Evolutionary conservation across 345 rosid species (phyloP), one percentile per base, ranked within the genome.

Genomic region (Excoecaria cochinchinensis): DNA sequence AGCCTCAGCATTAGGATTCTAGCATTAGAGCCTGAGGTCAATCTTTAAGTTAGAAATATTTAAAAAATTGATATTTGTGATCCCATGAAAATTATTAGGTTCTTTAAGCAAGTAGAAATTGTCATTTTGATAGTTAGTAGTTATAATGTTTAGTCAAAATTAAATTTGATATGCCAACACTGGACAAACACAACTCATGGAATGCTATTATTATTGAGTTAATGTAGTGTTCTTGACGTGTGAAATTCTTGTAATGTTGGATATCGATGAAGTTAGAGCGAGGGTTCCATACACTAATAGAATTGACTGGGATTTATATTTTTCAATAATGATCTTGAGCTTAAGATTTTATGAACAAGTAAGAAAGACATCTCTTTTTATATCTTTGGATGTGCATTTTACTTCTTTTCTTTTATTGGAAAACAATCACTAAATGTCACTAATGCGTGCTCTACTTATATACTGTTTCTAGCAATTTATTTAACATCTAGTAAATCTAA

Each of bases 321-420:
- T 8, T 56, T 71, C 36, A 14, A 25, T 71, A 39, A 53, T 75
- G 46, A 67, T 39, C 25, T 39, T 53, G 71, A 66, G 67, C 16
- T 39, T 40, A 36, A 25, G 42, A 66, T 75, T 53, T 55, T 62
- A 67, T 36, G 55, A 38, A 39, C 53, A 17, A 58, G 60, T 25
- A 22, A 13, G 67, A 40, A 40, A 55, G 51, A 17, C 52, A 71
- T n/a, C 1, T 39, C 39, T 39, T 31, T 55, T n/a, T 63, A 63
- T 40, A 6, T 59, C 38, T 59, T 21, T 44, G 46, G 53, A 60
- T 44, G 59, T 72, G 67, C 21, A 4, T 8, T 14, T 21, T 21
- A 14, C 42, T 38, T 16, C n/a, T 15, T 44, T 72, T 44, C 36
- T 22, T 19, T 8, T 9, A 44, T 44, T 3, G 31, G 17, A 17